Conservation (phyloP, 441 rosid genomes). For the Melastoma candidum region DNA sequence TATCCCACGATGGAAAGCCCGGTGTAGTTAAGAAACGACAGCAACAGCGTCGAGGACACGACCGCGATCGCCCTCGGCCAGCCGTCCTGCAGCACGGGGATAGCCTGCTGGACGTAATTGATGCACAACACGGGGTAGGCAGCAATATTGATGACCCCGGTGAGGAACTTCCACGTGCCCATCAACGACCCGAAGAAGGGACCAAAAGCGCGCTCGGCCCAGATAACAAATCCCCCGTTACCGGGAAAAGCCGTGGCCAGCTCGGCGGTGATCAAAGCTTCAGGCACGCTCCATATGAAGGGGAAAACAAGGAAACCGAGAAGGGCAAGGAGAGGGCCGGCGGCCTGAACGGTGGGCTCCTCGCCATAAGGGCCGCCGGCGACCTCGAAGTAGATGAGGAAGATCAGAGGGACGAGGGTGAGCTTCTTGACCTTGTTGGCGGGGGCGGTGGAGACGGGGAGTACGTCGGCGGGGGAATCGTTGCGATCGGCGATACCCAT, state of each 20-base stretch:
- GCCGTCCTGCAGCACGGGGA: constrained; percentile 16
- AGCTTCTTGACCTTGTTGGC: constrained; percentile 12
- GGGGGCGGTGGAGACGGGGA: background rate
- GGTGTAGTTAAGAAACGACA: constrained; percentile 23
- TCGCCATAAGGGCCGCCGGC: constrained; percentile 29
- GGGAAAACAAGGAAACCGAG: constrained; percentile 48
- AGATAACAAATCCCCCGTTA: constrained; percentile 28
- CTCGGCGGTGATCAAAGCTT: constrained; percentile 50
- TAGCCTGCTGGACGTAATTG: constrained; percentile 19
- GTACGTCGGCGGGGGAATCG: constrained; percentile 5
- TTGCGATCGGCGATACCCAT: too few relatives aligned
- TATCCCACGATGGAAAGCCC: constrained; percentile 26
- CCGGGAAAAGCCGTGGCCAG: constrained; percentile 29
- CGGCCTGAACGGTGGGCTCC: constrained; percentile 24
- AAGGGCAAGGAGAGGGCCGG: constrained; percentile 22
- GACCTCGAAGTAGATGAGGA: constrained; percentile 30
- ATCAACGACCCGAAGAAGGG: constrained; percentile 25
- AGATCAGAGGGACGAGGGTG: constrained; percentile 25
- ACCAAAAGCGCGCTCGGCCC: constrained; percentile 27
- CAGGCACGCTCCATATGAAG: constrained; percentile 54
- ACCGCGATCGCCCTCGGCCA: constrained; percentile 13
- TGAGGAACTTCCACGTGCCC: constrained; percentile 27
- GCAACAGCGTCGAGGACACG: constrained; percentile 12
- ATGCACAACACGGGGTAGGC: constrained; percentile 26
- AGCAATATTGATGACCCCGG: constrained; percentile 27